Evolutionary conservation across 2,329 filamentous ascomycete species (phyloP), one percentile per base, ranked within the genome.

Genomic region (Fusarium sp.): DNA sequence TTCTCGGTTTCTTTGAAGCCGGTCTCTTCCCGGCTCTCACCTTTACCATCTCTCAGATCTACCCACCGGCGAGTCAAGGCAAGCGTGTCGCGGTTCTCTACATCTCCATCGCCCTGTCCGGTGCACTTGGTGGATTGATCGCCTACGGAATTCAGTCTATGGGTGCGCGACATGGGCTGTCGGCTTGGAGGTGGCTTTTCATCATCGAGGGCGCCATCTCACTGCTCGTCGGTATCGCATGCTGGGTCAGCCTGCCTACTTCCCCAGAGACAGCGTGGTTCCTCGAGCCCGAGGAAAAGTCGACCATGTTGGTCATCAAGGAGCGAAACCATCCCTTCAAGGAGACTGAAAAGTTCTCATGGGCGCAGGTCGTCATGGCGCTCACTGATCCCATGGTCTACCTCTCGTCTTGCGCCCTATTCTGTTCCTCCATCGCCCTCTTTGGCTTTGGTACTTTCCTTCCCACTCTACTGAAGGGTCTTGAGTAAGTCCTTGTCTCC

Each of bases 121-220:
- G 82, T 4, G 82, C 77, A 0, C 72, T 82, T 5, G 80, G 81
- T 2, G 81, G 81, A 0, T 41, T 82, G 3, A 69, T 81, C 1
- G 80, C 80, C 0, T 81, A 79, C 18, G 79, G 71, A 0, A 78
- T 81, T 4, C 82, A 85, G 33, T 81, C 82, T 0, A 83, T 88
- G 68, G 86, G 88, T 14, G 84, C 83, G 1, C 79, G 78, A 2
- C 82, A 81, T 31, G 86, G 87, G 0, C 79, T 89, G 2, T 80
- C 81, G 2, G 86, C 87, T 1, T 89, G 87, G 87, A 74, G 86
- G 62, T 89, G 87, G 87, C 78, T 88, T 0, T 89, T 88, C 66
- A 86, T 87, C 37, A 80, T 85, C 0, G 86, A 88, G 65, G 84
- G 85, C 3, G 68, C 81, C 1, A 75, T 83, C 3, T 83, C 84